Base-by-base conservation (phyloP, 495 filamentous ascomycete genomes). In the Trichocladium uniseriatum region DNA sequence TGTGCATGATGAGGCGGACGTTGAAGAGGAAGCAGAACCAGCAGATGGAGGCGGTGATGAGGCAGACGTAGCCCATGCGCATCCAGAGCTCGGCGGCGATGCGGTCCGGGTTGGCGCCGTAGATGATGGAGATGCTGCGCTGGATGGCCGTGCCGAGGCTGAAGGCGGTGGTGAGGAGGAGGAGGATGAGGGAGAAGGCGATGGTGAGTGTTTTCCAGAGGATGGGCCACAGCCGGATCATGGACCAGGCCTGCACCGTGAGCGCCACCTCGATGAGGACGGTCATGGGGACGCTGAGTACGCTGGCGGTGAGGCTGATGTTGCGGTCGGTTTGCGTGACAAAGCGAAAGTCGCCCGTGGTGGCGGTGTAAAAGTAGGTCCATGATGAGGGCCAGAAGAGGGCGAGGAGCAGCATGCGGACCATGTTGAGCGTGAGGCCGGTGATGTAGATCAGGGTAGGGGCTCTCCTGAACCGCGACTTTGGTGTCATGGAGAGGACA, bases 21-120 rank as follows among this genome's bases (percentile, higher is more conserved):
- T 80, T 77, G 64, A 95, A 94, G 48, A 92, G 62, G 21, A 72
- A 65, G 47, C 79, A 83, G 69, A 88, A 94, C 71, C 79, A 85
- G 64, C 76, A 86, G 60, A 94, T 83, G 48, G 77, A 80, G 18
- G 78, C 64, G 0, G 82, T 79, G 40, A 80, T 71, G 45, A 75
- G 58, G 34, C 77, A 79, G 48, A 81, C 73, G 42, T 70, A 69
- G 3, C 64, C 67, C 41, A 67, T 72, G 20, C 74, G 67, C 14
- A 89, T 56, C 74, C 74, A 79, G 22, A 67, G n/a, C n/a, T n/a
- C n/a, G n/a, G n/a, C n/a, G n/a, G n/a, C 20, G 0, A 22, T 5
- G 1, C 0, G 13, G 10, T 11, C 32, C 37, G 50, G 19, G 14
- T 35, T 22, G 5, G 11, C 35, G 4, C 60, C 40, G 39, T 57